These are phyloP conservation scores for Coemansia erecta DNA, from an alignment of 192 early-diverging fungal genomes.

Conservation along the genomic window DNA sequence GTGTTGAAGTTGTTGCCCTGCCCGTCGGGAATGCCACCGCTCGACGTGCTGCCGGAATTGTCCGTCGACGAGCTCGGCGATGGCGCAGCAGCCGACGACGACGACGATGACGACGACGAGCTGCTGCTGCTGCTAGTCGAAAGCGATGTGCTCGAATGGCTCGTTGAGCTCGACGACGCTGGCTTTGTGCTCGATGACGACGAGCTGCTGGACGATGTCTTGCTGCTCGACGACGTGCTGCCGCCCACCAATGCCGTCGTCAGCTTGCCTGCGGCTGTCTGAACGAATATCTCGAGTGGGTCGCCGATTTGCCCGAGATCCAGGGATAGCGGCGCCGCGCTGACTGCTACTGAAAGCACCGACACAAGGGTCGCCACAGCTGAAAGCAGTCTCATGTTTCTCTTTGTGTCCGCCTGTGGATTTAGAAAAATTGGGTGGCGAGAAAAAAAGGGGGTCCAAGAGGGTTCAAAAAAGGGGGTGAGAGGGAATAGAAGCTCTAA, in stretches of 20 bases:
- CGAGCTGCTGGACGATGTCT: not conserved
- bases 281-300: constrained; percentile 9
- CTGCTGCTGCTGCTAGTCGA: not conserved
- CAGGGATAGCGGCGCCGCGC: constrained; percentile 1
- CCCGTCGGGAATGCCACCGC: constrained; percentile 33
- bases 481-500: not conserved
- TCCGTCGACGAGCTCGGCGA: not conserved
- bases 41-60: not conserved
- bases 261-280: not conserved
- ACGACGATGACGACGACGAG: constrained; percentile 3
- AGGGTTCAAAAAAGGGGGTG: not conserved
- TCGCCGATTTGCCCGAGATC: constrained; percentile 9
- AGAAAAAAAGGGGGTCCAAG: not conserved
- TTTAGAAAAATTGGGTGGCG: not conserved
- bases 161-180: not conserved
- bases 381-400: constrained; percentile 8
- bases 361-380: not conserved
- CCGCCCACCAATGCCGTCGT: constrained; percentile 2
- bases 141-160: not conserved
- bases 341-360: not conserved
- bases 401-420: not conserved
- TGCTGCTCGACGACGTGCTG: not conserved
- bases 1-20: constrained; percentile 46
- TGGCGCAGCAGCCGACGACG: not conserved
- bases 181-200: not conserved